A percentile compares a stretch with the other conserved stretches of the same genome.
Evolutionary conservation across 1,284 basidiomycete genomes (phyloP).

Genomic region (Ceratobasidium theobromae): DNA sequence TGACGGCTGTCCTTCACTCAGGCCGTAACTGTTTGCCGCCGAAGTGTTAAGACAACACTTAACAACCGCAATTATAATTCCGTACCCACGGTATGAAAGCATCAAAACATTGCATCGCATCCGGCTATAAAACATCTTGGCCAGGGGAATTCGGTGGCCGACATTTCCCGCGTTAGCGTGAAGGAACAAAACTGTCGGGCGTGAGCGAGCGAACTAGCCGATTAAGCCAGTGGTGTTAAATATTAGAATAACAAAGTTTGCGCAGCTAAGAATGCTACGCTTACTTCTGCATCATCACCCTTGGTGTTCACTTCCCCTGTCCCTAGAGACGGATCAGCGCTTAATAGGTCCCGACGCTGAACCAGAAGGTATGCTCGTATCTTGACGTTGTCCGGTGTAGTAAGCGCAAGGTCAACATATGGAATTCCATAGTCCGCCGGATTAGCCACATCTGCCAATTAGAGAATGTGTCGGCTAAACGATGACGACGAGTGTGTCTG

Average conservation of each 20-base stretch:
- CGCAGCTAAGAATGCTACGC: conserved; percentile 32
- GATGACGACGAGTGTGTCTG: not conserved
- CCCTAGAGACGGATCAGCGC: conserved; percentile 30
- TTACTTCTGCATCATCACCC: conserved; percentile 49
- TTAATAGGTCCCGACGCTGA: conserved; percentile 41
- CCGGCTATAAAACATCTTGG: conserved; percentile 78
- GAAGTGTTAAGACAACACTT: not conserved
- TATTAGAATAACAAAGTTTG: not conserved
- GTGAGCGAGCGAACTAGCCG: conserved; percentile 60
- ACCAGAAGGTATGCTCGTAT: conserved; percentile 64
- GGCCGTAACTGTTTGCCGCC: conserved; percentile 39
- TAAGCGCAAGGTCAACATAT: conserved; percentile 72
- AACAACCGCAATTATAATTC: conserved; percentile 2
- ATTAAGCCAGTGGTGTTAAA: not conserved
- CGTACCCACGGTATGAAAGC: conserved; percentile 83
- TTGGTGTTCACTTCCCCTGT: conserved; percentile 41
- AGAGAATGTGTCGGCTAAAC: not conserved
- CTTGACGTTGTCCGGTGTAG: conserved; percentile 60
- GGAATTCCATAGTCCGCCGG: conserved; percentile 70
- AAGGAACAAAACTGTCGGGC: conserved; percentile 87
- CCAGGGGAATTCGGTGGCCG: conserved; percentile 88
- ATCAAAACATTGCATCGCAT: conserved; percentile 89
- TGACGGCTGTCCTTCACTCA: conserved; percentile 45
- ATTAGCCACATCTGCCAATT: conserved; percentile 60
- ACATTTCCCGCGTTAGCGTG: conserved; percentile 84